Evolutionary conservation across 164 flowering plant species (phyloP).

Genomic region (Liquidambar formosana): DNA sequence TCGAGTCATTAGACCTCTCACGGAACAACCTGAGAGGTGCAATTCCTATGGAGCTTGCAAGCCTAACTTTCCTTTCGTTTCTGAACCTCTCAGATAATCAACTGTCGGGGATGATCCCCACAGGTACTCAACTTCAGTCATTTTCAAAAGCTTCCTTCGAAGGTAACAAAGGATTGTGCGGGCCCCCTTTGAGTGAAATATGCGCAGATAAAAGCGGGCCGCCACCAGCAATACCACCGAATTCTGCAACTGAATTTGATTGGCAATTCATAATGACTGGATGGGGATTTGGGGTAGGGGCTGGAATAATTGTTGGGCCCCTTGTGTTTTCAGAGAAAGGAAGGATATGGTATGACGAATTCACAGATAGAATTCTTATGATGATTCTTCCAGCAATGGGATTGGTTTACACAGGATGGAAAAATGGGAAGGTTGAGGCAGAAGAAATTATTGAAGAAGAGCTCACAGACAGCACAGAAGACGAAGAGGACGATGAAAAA

Average conservation of each 20-base stretch:
- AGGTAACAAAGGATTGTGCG: constrained; percentile 50
- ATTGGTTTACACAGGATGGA: constrained; percentile 19
- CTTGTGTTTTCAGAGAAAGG: constrained; percentile 38
- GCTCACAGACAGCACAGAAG: constrained; percentile 17
- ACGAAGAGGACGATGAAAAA: constrained; percentile 19
- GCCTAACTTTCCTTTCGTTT: constrained; percentile 10
- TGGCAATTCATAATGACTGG: constrained; percentile 50
- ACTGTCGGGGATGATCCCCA: constrained; percentile 16
- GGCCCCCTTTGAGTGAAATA: constrained; percentile 27
- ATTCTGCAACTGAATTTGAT: constrained; percentile 14
- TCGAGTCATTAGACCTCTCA: constrained; percentile 22
- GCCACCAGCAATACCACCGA: background rate
- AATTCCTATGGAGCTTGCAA: constrained; percentile 10
- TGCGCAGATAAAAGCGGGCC: background rate
- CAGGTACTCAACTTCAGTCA: constrained; percentile 28
- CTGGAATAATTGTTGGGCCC: constrained; percentile 37
- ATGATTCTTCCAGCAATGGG: constrained; percentile 30
- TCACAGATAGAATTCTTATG: constrained; percentile 23
- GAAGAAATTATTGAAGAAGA: constrained; percentile 31
- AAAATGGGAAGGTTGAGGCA: constrained; percentile 17
- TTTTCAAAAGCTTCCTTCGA: constrained; percentile 29
- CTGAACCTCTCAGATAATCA: constrained; percentile 12
- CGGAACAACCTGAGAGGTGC: constrained; percentile 12
- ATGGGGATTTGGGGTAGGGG: constrained; percentile 50
- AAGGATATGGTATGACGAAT: constrained; percentile 36